Base-by-base conservation (phyloP, 2,329 filamentous ascomycete genomes). In the Sporothrix luriei region DNA sequence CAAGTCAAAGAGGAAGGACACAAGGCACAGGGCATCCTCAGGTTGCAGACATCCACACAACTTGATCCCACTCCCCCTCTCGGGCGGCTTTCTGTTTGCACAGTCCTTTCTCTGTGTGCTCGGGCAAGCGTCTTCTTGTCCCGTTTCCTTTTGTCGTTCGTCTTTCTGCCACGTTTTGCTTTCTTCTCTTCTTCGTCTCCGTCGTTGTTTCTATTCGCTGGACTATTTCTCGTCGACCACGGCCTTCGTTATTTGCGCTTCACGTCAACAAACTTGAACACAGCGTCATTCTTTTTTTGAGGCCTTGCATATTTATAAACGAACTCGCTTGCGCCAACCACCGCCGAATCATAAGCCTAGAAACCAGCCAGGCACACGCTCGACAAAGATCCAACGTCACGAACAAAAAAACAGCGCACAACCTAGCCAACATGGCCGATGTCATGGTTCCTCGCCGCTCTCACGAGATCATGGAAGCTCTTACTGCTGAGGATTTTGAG, bases 401-500 rank as follows among this genome's bases (percentile, higher is more conserved):
- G 13, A 21, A 70, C 55, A n/a, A 62, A 16, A 70, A 33, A 21
- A 29, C 33, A 38, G 16, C 6, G 33, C 61, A 65, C n/a, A 19
- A 46, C 4, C 4, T 16, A 19, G 33, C 9, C 19, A 48, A 54
- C 1, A 72, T 72, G 71, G 68, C 66, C 24, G 70, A 69, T 2
- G 40, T 66, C 26, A 61, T 71, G 59, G 33, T 70, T 38, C 40
- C 70, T 4, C 71, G 66, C 16, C 49, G 33, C 26, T 72, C 72
- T 4, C 70, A 69, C 64, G 72, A 73, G 21, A 29, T 71, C 33
- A 29, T 72, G 7, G 73, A 72, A 33, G 52, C 66, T 7, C 73
- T 83, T 70, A 78, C 76, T 73, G 74, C 79, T 6, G 84, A 87
- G 71, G 88, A 91, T 76, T 87, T 89, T 70, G 89, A 91, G 74